A percentile compares a stretch with the other conserved stretches of the same genome.
These are phyloP conservation scores for Fragilaria radians DNA, from an alignment of 108 stramenopile genomes.

Conservation along the genomic window DNA sequence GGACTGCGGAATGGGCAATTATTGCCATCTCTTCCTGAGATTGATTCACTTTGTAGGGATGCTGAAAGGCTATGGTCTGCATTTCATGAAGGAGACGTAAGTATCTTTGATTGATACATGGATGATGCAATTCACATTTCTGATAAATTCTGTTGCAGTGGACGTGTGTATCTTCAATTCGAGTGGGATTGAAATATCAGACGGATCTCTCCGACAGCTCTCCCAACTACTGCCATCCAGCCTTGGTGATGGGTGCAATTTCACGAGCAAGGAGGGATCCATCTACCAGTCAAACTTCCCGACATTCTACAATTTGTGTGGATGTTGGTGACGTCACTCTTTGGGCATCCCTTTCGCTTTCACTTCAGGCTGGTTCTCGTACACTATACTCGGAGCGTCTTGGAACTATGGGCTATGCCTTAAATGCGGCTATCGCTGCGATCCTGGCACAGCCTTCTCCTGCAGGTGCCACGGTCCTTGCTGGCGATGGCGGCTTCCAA, in stretches of 20 bases:
- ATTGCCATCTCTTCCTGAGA: not conserved
- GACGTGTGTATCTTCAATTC: not conserved
- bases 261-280: not conserved
- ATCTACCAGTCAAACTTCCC: not conserved
- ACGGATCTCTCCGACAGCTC: not conserved
- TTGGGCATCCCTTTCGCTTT: constrained; percentile 17
- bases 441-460: constrained; percentile 7
- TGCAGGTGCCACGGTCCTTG: constrained; percentile 21
- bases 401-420: constrained; percentile 43
- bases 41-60: not conserved
- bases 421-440: constrained; percentile 32
- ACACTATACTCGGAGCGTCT: constrained; percentile 38
- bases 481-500: constrained; percentile 40
- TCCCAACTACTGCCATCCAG: not conserved
- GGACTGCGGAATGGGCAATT: not conserved
- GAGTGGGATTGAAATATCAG: not conserved
- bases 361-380: constrained; percentile 22
- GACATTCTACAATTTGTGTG: not conserved
- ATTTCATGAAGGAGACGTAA: not conserved
- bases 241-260: not conserved
- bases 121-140: too few relatives aligned
- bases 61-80: not conserved
- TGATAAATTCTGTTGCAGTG: not conserved
- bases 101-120: too few relatives aligned
- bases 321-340: not conserved